These are phyloP conservation scores for Rubus idaeus DNA, from an alignment of 306 rosid genomes.

Conservation along the genomic window DNA sequence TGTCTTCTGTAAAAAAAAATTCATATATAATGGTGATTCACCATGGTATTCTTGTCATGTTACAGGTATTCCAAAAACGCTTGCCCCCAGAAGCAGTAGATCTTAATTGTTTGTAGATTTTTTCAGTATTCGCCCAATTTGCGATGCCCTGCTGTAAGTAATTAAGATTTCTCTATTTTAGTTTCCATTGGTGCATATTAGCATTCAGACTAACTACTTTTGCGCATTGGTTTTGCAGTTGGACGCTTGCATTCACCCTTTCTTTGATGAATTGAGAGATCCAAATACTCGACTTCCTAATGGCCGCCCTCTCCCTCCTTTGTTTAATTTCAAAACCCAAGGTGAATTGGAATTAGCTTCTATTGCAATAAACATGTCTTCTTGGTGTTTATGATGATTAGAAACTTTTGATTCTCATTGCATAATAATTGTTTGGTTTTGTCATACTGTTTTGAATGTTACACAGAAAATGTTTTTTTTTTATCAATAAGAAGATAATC, in stretches of 20 bases:
- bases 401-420: neutral
- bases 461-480: neutral
- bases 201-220: slow-evolving; percentile 6
- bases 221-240: slow-evolving; percentile 46
- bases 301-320: slow-evolving; percentile 99
- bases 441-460: neutral
- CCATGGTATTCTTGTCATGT: slow-evolving; percentile 19
- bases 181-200: slow-evolving; percentile 3
- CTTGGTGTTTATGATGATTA: neutral
- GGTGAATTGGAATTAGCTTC: slow-evolving; percentile 45
- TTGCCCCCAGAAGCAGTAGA: slow-evolving; percentile 99
- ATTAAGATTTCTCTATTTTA: neutral
- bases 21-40: slow-evolving; percentile 1
- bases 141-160: slow-evolving; percentile 96
- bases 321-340: slow-evolving; percentile 83
- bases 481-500: too few species aligned
- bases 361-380: neutral
- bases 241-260: slow-evolving; percentile 99
- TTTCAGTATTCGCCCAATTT: slow-evolving; percentile 98
- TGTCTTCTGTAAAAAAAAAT: neutral
- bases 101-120: slow-evolving; percentile 95
- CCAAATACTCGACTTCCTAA: slow-evolving; percentile 92
- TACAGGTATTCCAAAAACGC: slow-evolving; percentile 95
- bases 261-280: slow-evolving; percentile 97
- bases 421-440: neutral